Percentiles rank a stretch among this genome's conserved stretches.
Evolutionary conservation across 2,329 filamentous ascomycete species (phyloP).

Genomic region (Hypoxylon sp.): DNA sequence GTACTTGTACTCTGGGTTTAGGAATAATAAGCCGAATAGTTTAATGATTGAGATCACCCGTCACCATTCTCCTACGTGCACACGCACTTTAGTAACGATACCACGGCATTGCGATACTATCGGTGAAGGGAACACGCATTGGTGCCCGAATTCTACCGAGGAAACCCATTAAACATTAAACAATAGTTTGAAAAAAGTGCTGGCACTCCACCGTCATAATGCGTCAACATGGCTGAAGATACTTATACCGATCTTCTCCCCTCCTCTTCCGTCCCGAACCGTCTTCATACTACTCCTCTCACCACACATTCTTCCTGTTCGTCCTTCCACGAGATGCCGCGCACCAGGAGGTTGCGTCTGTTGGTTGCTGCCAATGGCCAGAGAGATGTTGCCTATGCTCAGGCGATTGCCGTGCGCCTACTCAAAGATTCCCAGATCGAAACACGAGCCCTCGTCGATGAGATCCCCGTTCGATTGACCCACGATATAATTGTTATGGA

Average conservation of each 20-base stretch:
- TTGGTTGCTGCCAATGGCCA: conserved; percentile 72
- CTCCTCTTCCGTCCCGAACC: conserved; percentile 18
- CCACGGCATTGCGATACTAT: conserved; percentile 12
- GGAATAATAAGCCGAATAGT: not conserved
- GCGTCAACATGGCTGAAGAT: conserved; percentile 37
- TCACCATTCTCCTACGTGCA: conserved; percentile 20
- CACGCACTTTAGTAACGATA: conserved; percentile 9
- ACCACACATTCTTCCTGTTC: conserved; percentile 43
- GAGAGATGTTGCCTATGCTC: conserved; percentile 70
- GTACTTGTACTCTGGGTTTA: conserved; percentile 21
- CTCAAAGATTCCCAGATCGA: conserved; percentile 71
- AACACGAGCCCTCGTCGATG: conserved; percentile 69
- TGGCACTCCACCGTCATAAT: conserved; percentile 31
- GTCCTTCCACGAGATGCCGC: conserved; percentile 51
- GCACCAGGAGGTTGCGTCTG: conserved; percentile 62
- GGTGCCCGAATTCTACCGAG: conserved; percentile 22
- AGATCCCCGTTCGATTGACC: conserved; percentile 68
- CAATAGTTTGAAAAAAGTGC: conserved; percentile 9
- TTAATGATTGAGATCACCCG: conserved; percentile 27
- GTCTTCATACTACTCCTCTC: conserved; percentile 21
- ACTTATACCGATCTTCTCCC: conserved; percentile 21
- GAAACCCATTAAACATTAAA: conserved; percentile 1
- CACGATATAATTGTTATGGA: conserved; percentile 69
- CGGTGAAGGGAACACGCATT: conserved; percentile 28
- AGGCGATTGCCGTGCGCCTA: conserved; percentile 71